These are phyloP conservation scores for Cucumis melo DNA, from an alignment of 306 rosid genomes.

Conservation along the genomic window DNA sequence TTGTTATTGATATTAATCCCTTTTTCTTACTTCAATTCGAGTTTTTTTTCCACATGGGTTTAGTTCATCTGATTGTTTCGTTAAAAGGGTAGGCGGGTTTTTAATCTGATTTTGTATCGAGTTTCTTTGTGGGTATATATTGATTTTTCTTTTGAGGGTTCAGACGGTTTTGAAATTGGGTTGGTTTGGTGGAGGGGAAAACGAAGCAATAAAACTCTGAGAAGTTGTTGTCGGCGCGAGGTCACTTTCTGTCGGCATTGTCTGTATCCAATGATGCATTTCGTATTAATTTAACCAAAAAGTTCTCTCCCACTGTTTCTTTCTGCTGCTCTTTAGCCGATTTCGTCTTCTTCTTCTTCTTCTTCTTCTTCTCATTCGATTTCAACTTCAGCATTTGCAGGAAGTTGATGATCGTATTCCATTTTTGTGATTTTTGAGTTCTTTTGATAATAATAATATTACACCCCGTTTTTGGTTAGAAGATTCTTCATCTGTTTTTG, in stretches of 20 bases:
- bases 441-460: background rate
- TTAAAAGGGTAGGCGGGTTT: background rate
- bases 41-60: background rate
- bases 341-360: slow-evolving; percentile 3
- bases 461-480: background rate
- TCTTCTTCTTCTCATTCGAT: background rate
- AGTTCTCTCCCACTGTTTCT: slow-evolving; percentile 28
- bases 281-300: slow-evolving; percentile 25
- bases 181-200: slow-evolving; percentile 37
- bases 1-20: background rate
- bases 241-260: slow-evolving; percentile 91
- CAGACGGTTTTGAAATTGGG: slow-evolving; percentile 15
- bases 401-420: background rate
- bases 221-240: slow-evolving; percentile 62
- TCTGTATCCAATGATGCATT: slow-evolving; percentile 41
- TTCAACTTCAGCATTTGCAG: background rate
- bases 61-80: background rate
- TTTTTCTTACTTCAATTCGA: background rate
- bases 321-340: slow-evolving; percentile 16
- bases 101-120: background rate
- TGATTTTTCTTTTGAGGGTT: background rate
- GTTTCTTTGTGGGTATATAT: background rate
- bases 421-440: background rate
- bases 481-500: slow-evolving; percentile 25
- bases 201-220: slow-evolving; percentile 20